Percentiles rank a stretch among this genome's conserved stretches.
Conservation (phyloP, 495 filamentous ascomycete genomes). For the Penicillium argentinense region DNA sequence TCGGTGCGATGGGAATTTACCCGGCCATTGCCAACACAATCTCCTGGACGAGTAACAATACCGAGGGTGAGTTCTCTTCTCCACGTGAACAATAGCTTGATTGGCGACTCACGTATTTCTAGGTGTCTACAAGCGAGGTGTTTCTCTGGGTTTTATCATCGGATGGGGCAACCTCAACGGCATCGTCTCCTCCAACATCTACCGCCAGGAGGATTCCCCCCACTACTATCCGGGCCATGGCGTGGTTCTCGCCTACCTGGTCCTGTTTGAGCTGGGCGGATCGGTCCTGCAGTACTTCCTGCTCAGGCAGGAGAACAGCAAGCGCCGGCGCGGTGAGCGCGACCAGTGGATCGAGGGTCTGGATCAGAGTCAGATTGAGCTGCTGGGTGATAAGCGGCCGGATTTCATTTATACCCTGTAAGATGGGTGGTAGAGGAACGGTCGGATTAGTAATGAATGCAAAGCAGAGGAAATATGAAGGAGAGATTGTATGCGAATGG, state of each 20-base stretch:
- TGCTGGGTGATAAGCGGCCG: conserved; percentile 67
- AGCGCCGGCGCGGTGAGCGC: conserved; percentile 58
- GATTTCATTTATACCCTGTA: conserved; percentile 78
- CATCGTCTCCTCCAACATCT: conserved; percentile 77
- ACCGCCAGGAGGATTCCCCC: conserved; percentile 54
- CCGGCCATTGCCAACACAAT: conserved; percentile 91
- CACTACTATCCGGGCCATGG: conserved; percentile 58
- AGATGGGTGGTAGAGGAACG: neutral
- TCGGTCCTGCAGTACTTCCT: conserved; percentile 64
- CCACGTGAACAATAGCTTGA: neutral
- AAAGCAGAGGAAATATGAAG: neutral
- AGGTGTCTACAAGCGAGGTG: conserved; percentile 86
- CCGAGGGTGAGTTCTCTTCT: conserved; percentile 55
- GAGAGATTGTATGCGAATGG: too few species aligned
- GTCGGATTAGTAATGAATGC: neutral
- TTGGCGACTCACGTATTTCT: neutral
- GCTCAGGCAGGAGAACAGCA: conserved; percentile 46
- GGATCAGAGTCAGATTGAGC: conserved; percentile 28
- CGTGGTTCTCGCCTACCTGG: conserved; percentile 59
- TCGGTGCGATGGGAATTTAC: conserved; percentile 89
- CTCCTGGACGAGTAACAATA: conserved; percentile 85
- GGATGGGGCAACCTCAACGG: conserved; percentile 95
- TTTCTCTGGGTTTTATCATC: conserved; percentile 82
- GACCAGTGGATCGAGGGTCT: conserved; percentile 60
- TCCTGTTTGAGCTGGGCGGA: conserved; percentile 58